These are phyloP conservation scores for Beauveria rudraprayagi DNA, from an alignment of 2,329 filamentous ascomycete genomes.

Conservation along the genomic window DNA sequence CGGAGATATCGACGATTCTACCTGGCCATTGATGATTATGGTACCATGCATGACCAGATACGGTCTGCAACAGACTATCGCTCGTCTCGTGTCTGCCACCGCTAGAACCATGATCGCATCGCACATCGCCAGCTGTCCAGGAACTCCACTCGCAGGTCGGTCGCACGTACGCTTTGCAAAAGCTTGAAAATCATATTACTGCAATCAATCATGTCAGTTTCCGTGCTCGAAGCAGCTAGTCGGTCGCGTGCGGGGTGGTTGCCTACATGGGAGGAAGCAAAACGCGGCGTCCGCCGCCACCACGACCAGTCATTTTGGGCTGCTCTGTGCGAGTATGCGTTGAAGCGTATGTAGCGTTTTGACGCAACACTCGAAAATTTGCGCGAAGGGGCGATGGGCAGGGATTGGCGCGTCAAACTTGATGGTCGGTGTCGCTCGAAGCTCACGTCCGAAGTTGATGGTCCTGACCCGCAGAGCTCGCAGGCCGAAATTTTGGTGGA, in stretches of 20 bases:
- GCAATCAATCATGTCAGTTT: slow-evolving; percentile 14
- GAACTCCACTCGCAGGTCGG: slow-evolving; percentile 20
- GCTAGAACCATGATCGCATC: background rate
- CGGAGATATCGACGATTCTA: background rate
- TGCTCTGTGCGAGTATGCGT: background rate
- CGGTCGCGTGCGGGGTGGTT: slow-evolving; percentile 8
- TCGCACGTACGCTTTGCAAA: slow-evolving; percentile 50
- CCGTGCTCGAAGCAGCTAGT: background rate
- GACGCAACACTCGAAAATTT: background rate
- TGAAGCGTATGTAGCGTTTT: background rate
- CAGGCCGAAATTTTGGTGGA: slow-evolving; percentile 11
- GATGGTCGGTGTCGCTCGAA: background rate
- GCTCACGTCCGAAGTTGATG: background rate
- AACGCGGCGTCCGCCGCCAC: slow-evolving; percentile 52
- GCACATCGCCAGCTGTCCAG: background rate
- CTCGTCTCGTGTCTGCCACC: background rate
- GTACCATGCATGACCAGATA: background rate
- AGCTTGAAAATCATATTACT: slow-evolving; percentile 61
- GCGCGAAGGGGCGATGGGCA: background rate
- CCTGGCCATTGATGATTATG: background rate
- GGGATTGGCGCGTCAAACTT: slow-evolving; percentile 4
- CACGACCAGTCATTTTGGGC: slow-evolving; percentile 49
- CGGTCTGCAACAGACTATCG: background rate
- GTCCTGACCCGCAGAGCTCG: background rate
- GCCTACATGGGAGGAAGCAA: slow-evolving; percentile 48